phyloP scores from a whole-genome alignment of 148 eudicot species.

The Spergularia marina region DNA sequence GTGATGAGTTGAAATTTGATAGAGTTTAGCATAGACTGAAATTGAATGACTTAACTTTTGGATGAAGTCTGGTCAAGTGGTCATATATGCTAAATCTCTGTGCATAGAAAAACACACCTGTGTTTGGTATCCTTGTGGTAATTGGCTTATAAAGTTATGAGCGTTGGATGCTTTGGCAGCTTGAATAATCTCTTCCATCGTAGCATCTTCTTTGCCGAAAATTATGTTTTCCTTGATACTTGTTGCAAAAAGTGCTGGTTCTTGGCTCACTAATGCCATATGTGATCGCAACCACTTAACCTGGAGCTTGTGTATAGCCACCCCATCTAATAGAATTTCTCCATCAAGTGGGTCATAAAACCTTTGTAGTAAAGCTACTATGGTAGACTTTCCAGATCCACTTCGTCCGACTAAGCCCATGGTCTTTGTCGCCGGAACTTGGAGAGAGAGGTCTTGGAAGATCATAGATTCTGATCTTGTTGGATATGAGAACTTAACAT shows the following conservation, averaged over 20 bases:
- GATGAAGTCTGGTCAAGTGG: too few relatives aligned
- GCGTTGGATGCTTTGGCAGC: slow-evolving; percentile 84
- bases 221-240: slow-evolving; percentile 77
- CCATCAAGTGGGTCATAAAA: slow-evolving; percentile 78
- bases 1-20: too few relatives aligned
- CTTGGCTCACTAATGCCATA: slow-evolving; percentile 92
- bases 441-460: slow-evolving; percentile 54
- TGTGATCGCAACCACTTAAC: slow-evolving; percentile 78
- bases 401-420: slow-evolving; percentile 83
- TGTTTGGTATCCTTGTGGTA: slow-evolving; percentile 84
- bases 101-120: slow-evolving; percentile 37
- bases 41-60: too few relatives aligned
- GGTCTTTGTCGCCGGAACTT: slow-evolving; percentile 52
- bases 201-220: slow-evolving; percentile 83
- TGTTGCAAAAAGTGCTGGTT: slow-evolving; percentile 79
- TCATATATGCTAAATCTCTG: too few relatives aligned
- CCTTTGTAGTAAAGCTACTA: slow-evolving; percentile 61
- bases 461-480: slow-evolving; percentile 67
- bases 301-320: slow-evolving; percentile 58
- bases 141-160: slow-evolving; percentile 70
- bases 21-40: too few relatives aligned
- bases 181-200: slow-evolving; percentile 60
- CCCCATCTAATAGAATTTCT: slow-evolving; percentile 65
- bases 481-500: slow-evolving; percentile 67
- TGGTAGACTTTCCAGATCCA: slow-evolving; percentile 86